These are phyloP conservation scores for Sphaerulina musiva DNA, from an alignment of 2,329 filamentous ascomycete species.

Conservation along the genomic window DNA sequence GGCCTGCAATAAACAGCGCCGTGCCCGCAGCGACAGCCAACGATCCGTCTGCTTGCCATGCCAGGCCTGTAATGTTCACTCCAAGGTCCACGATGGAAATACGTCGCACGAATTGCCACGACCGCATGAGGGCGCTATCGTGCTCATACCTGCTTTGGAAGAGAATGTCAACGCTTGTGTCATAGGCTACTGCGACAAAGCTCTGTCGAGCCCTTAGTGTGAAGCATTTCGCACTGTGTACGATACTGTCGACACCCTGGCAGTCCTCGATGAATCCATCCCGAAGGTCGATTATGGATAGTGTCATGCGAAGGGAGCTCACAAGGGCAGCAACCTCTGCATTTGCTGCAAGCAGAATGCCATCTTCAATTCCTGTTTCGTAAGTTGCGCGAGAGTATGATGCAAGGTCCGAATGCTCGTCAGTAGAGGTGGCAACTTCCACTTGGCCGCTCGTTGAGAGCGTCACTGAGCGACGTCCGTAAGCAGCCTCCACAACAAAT, in stretches of 20 bases:
- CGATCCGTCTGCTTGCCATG: constrained; percentile 76
- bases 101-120: constrained; percentile 24
- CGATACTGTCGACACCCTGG: constrained; percentile 9
- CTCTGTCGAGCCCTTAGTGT: constrained; percentile 16
- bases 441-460: constrained; percentile 1
- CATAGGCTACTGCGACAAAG: constrained; percentile 27
- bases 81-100: constrained; percentile 26
- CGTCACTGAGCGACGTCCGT: constrained; percentile 1
- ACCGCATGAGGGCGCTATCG: constrained; percentile 5
- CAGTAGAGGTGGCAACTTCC: not conserved
- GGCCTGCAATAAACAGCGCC: constrained; percentile 78
- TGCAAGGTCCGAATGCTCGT: not conserved
- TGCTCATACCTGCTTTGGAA: constrained; percentile 26
- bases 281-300: constrained; percentile 26
- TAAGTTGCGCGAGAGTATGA: not conserved
- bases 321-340: constrained; percentile 23
- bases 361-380: constrained; percentile 18
- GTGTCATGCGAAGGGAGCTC: constrained; percentile 15
- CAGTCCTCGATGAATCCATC: constrained; percentile 31
- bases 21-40: constrained; percentile 86
- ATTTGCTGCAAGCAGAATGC: constrained; percentile 21
- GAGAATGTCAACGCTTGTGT: constrained; percentile 23
- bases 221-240: constrained; percentile 17
- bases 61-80: constrained; percentile 19
- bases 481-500: not conserved